Percentiles rank a stretch among this genome's conserved stretches.
Conservation (phyloP, 2,329 filamentous ascomycete genomes). For the Fusarium pilosicola region DNA sequence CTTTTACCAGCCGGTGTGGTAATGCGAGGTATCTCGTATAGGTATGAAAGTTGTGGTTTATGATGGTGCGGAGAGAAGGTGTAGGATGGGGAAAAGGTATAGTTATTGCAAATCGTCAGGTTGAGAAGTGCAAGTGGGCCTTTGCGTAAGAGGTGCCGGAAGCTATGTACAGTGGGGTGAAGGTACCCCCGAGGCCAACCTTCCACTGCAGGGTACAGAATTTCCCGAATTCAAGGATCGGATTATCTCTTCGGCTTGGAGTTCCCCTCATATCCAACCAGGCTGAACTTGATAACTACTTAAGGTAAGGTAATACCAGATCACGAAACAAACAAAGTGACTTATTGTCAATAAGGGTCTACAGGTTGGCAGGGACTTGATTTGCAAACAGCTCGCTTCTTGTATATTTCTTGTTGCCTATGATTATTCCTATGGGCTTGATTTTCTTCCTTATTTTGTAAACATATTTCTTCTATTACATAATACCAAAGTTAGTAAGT, state of each 20-base stretch:
- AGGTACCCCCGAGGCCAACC: constrained; percentile 38
- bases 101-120: constrained; percentile 50
- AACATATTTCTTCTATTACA: neutral
- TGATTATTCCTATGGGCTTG: neutral
- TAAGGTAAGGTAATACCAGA: neutral
- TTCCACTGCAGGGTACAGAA: constrained; percentile 37
- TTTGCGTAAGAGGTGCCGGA: constrained; percentile 52
- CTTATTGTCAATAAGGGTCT: neutral
- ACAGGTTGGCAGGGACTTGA: neutral
- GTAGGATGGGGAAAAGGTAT: constrained; percentile 46
- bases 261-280: neutral
- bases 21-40: constrained; percentile 27
- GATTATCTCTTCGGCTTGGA: constrained; percentile 43
- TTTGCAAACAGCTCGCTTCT: neutral
- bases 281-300: neutral
- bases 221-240: constrained; percentile 30
- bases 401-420: neutral
- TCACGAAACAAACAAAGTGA: neutral
- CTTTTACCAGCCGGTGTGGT: constrained; percentile 15
- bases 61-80: constrained; percentile 45
- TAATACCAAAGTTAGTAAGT: neutral
- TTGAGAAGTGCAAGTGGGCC: constrained; percentile 51
- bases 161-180: constrained; percentile 32
- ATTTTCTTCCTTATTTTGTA: neutral
- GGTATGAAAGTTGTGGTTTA: constrained; percentile 39